Base-by-base conservation (phyloP, 2,329 filamentous ascomycete species). In the Fusarium albosuccineum region DNA sequence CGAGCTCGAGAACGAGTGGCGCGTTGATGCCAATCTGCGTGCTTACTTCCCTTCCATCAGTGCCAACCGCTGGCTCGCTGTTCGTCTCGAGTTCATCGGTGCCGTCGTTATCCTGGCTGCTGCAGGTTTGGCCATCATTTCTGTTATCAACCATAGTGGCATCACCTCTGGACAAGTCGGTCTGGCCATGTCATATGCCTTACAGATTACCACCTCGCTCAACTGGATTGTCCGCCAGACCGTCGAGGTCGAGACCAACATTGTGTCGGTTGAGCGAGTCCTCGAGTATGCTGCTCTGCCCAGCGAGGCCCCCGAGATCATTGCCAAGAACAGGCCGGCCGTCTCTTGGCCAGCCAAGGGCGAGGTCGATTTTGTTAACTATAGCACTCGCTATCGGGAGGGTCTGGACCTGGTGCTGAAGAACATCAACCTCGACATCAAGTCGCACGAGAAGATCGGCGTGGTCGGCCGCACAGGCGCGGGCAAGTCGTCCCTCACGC, bases 211-310 rank as follows among this genome's bases (percentile, higher is more conserved):
- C 2, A 92, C 95, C 70, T 97, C 94, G 36, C 87, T 99, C 74
- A 99, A 98, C 83, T 99, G 96, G 96, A 97, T 99, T 75, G 96
- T 99, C 52, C 90, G 97, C 61, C 96, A 99, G 81, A 97, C 94
- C 0, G 96, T 99, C 34, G 97, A 99, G 80, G 96, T 99, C n/a
- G 97, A 99, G 84, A 98, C 95, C n/a, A 99, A 99, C 80, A 99
- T 99, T 75, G 95, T 99, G 45, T 97, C 95, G 9, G 96, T 99
- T 37, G 96, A 99, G 85, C 92, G 96, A 75, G 94, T 99, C 48
- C 89, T 99, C 50, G 97, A 99, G 80, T 99, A 99, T 81, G 93
- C 95, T 60, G 87, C 88, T 51, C 86, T 99, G 66, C 94, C 95
- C 27, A 96, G 92, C 78, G 96, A 99, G 82, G 95, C 96, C 51